Base-by-base conservation (phyloP, 192 early-diverging fungal species). In the Chytriomyces sp. region DNA sequence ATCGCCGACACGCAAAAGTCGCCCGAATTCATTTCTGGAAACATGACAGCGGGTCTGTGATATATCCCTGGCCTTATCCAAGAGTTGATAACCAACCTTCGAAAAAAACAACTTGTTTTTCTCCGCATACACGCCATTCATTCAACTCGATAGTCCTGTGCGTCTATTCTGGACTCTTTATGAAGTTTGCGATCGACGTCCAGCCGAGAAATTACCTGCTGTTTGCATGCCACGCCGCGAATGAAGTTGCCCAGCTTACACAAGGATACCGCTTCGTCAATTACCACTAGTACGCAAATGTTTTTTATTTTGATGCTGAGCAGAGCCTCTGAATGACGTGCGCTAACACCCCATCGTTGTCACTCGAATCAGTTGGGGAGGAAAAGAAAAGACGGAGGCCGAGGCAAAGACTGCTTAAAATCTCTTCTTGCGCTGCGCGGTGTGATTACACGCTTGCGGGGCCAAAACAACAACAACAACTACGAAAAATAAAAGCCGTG, bases 111-210 rank as follows among this genome's bases (percentile, higher is more conserved):
- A 35, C 35, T 35, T 0, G 35, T 67, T n/a, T 28, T 6, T 64
- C n/a, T 8, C 63, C 28, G 20, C 35, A n/a, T 6, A 7, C 2
- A 23, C 50, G 47, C 45, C 46, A 60, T 67, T 64, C 23, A 23
- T 0, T 35, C 3, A 35, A 3, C 35, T 65, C 18, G 11, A 43
- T 64, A 77, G 95, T 95, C 0, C 82, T 99, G 76, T 89, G 89
- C 13, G 70, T 99, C 16, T 99, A 97, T 84, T 97, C 95, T 46
- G 77, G 86, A 43, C 81, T 96, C 70, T 99, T 99, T 79, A 96
- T 96, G 95, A 91, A 95, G 43, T 99, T 99, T 76, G 94, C 97
- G 3, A 93, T 92, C 88, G 90, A 91, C 85, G 97, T 99, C 18
- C 87, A 90, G 68, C 97, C 97, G 3, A 72, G 90, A 57, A 99